Conservation (phyloP, 2,329 filamentous ascomycete genomes). For the Aspergillus sp. region DNA sequence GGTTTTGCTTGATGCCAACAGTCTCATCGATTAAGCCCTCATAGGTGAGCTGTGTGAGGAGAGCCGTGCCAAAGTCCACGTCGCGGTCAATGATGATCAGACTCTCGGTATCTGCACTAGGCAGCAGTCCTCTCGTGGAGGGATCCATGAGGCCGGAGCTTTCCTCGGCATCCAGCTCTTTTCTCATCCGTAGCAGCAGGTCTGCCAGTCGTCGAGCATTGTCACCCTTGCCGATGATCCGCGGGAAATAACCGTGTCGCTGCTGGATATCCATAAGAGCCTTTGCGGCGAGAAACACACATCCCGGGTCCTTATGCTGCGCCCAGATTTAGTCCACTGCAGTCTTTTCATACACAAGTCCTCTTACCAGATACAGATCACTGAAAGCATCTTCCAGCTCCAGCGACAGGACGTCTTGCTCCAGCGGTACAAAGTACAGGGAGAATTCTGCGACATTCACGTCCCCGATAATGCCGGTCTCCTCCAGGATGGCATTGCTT, state of each 20-base stretch:
- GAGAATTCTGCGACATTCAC: conserved; percentile 85
- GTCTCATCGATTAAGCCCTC: conserved; percentile 94
- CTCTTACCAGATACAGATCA: conserved; percentile 74
- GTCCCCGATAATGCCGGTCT: conserved; percentile 89
- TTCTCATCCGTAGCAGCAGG: conserved; percentile 84
- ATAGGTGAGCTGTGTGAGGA: conserved; percentile 94
- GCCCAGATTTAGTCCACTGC: conserved; percentile 1
- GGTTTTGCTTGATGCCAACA: conserved; percentile 87
- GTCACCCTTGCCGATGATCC: conserved; percentile 93
- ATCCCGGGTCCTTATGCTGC: conserved; percentile 80
- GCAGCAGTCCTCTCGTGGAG: conserved; percentile 66
- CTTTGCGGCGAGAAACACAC: conserved; percentile 83
- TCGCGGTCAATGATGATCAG: conserved; percentile 94
- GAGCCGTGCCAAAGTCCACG: conserved; percentile 85
- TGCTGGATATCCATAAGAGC: conserved; percentile 94
- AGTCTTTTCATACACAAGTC: background rate
- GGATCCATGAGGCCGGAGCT: conserved; percentile 57
- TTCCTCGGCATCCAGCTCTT: conserved; percentile 82
- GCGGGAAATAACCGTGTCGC: conserved; percentile 87
- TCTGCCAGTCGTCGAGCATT: conserved; percentile 88
- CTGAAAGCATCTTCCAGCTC: conserved; percentile 84
- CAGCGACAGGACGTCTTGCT: conserved; percentile 85
- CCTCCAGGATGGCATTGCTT: conserved; percentile 87
- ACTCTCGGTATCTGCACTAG: conserved; percentile 84
- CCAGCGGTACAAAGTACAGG: conserved; percentile 85